Conservation (phyloP, 768 basidiomycete genomes). For the Lactarius hengduanensis region DNA sequence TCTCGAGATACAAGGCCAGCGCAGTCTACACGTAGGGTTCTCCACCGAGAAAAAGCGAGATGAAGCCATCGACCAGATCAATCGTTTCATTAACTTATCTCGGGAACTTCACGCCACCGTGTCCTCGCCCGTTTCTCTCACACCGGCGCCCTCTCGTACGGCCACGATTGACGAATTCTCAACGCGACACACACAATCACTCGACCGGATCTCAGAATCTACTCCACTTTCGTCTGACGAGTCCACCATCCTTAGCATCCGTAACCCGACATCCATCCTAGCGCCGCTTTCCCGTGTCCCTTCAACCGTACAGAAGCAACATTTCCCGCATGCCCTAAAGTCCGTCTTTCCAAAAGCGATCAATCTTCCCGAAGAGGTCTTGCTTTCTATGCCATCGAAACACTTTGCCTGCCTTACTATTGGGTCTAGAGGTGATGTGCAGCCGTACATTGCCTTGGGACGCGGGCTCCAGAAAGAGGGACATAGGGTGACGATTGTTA, state of each 20-base stretch:
- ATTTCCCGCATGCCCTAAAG: constrained; percentile 36
- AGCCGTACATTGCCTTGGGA: constrained; percentile 50
- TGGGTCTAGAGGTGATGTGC: constrained; percentile 57
- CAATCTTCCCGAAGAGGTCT: constrained; percentile 43
- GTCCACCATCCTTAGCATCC: background rate
- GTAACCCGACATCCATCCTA: constrained; percentile 40
- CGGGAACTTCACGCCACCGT: background rate
- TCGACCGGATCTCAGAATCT: constrained; percentile 6
- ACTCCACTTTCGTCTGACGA: background rate
- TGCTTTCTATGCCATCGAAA: constrained; percentile 37
- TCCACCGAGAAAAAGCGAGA: constrained; percentile 21
- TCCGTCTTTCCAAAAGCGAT: constrained; percentile 47
- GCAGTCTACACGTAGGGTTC: constrained; percentile 21
- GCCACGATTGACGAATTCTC: background rate
- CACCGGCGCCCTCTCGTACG: background rate
- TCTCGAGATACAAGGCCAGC: constrained; percentile 20
- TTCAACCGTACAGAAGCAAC: constrained; percentile 35
- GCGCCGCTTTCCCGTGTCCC: constrained; percentile 47
- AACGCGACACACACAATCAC: background rate
- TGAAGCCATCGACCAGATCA: constrained; percentile 17
- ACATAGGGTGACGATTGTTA: constrained; percentile 47
- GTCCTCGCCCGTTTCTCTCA: constrained; percentile 4
- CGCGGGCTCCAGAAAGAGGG: constrained; percentile 42
- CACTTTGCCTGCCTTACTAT: constrained; percentile 67
- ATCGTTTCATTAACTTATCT: constrained; percentile 14